phyloP scores from a whole-genome alignment of 805 yeast species.

The Wickerhamiella australiensis region DNA sequence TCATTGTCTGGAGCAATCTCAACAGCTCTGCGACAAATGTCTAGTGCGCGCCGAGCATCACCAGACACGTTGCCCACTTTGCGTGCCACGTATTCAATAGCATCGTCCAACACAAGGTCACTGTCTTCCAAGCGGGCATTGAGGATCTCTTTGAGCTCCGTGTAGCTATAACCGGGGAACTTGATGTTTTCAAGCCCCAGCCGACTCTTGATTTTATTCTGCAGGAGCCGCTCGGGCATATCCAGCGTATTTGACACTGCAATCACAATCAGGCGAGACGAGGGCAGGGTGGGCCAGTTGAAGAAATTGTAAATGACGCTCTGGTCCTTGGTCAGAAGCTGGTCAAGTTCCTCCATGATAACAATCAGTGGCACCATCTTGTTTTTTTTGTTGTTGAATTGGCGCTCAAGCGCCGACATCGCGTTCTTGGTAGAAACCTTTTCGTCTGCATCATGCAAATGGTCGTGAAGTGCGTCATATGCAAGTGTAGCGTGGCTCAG shows the following conservation, averaged over 20 bases:
- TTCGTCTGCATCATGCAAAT: slow-evolving; percentile 38
- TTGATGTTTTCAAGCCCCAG: slow-evolving; percentile 77
- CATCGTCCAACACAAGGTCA: slow-evolving; percentile 31
- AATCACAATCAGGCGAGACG: slow-evolving; percentile 70
- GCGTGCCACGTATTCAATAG: slow-evolving; percentile 82
- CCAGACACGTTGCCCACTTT: slow-evolving; percentile 95
- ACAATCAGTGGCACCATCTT: slow-evolving; percentile 32
- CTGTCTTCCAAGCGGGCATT: slow-evolving; percentile 49
- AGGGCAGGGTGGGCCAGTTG: slow-evolving; percentile 86
- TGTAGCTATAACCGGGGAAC: slow-evolving; percentile 77
- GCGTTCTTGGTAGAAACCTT: slow-evolving; percentile 35
- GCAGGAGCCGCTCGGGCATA: slow-evolving; percentile 74
- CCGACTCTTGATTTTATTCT: slow-evolving; percentile 83
- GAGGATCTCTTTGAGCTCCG: slow-evolving; percentile 65
- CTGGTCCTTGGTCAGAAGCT: slow-evolving; percentile 69
- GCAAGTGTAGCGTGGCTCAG: slow-evolving; percentile 67
- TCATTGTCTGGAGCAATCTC: slow-evolving; percentile 36
- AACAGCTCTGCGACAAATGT: slow-evolving; percentile 77
- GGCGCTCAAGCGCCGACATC: slow-evolving; percentile 53
- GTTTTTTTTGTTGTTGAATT: slow-evolving; percentile 35
- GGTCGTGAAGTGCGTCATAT: slow-evolving; percentile 73
- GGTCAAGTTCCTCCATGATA: slow-evolving; percentile 86
- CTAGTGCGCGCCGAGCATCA: slow-evolving; percentile 87
- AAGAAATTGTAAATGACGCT: slow-evolving; percentile 83
- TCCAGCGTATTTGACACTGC: slow-evolving; percentile 98